Conservation (phyloP, 2,329 filamentous ascomycete species). For the Neopestalotiopsis rosae region DNA sequence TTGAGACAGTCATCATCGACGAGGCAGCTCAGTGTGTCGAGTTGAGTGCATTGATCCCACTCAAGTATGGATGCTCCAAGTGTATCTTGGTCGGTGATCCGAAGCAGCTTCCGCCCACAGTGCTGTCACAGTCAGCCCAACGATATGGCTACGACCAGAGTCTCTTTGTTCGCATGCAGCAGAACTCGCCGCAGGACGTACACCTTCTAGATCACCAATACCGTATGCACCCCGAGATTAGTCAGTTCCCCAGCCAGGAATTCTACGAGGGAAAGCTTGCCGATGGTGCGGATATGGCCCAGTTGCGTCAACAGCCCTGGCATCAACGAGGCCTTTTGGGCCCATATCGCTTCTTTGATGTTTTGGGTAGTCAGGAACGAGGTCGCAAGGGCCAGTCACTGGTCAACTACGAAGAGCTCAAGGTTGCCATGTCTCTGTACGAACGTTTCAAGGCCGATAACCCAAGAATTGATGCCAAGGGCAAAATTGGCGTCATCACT, state of each 20-base stretch:
- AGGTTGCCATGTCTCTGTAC: constrained; percentile 85
- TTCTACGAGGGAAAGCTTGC: constrained; percentile 91
- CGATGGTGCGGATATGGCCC: constrained; percentile 84
- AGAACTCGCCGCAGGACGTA: constrained; percentile 84
- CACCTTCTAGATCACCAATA: constrained; percentile 98
- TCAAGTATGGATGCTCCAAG: constrained; percentile 97
- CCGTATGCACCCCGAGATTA: constrained; percentile 98
- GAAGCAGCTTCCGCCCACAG: constrained; percentile 94
- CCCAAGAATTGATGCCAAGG: constrained; percentile 68
- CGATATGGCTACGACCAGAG: constrained; percentile 96
- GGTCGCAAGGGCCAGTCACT: constrained; percentile 87
- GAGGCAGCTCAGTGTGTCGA: constrained; percentile 98
- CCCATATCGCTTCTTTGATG: constrained; percentile 97
- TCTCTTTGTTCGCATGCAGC: constrained; percentile 97
- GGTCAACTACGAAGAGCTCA: constrained; percentile 85
- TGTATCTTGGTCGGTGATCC: constrained; percentile 98
- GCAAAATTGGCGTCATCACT: constrained; percentile 96
- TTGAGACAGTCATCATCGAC: constrained; percentile 97
- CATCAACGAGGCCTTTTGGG: constrained; percentile 81
- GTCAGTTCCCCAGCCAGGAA: constrained; percentile 83
- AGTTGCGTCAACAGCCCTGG: constrained; percentile 80
- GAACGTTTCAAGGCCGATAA: constrained; percentile 79
- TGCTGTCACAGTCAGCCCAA: constrained; percentile 91
- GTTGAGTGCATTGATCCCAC: constrained; percentile 90
- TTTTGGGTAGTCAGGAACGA: constrained; percentile 83